Evolutionary conservation across 75 land plant genomes (phyloP), one percentile per base, ranked within the genome.

Genomic region (Pseudotsuga menziesii): DNA sequence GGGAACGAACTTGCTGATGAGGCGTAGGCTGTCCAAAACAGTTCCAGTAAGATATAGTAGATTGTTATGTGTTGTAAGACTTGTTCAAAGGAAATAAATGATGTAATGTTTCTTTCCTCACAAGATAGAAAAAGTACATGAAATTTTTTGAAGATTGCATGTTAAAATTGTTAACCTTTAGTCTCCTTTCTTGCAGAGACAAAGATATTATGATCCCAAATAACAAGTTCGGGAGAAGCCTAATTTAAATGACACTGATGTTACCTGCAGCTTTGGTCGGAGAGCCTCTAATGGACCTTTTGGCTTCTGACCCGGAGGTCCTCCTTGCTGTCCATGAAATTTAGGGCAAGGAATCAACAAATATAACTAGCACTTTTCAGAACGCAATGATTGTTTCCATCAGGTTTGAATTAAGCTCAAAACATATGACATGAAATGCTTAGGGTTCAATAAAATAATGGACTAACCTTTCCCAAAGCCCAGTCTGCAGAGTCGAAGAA

Each of bases 401-500:
- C 41, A 8, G n/a, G 3, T 13, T 7, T 20, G 11, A 69, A 20
- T 20, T 69, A 9, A 19, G 44, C 11, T n/a, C 9, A 1, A 48
- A 48, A 48, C 54, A 48, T 48, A 48, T 48, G 54, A 48, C 54
- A 48, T 48, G 54, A 12, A 48, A 48, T 48, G 11, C 54, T 48
- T 48, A 9, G 41, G 48, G 39, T 36, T 36, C 19, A 8, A 19
- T 29, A 0, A 19, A 41, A 69, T 36, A 2, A n/a, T 20, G 48
- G 22, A 13, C 67, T 69, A 76, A 91, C 93, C 91, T 93, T 93
- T 63, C 89, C 88, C 44, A 92, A 60, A 61, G 95, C 97, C 97
- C 97, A 94, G 85, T 94, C 97, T 72, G 97, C 97, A 82, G 97
- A 94, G 77, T 94, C 97, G 77, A 94, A 94, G 78, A 84, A 94